Evolutionary conservation across 2,329 filamentous ascomycete species (phyloP).

Genomic region (Dactylonectria estremocensis): DNA sequence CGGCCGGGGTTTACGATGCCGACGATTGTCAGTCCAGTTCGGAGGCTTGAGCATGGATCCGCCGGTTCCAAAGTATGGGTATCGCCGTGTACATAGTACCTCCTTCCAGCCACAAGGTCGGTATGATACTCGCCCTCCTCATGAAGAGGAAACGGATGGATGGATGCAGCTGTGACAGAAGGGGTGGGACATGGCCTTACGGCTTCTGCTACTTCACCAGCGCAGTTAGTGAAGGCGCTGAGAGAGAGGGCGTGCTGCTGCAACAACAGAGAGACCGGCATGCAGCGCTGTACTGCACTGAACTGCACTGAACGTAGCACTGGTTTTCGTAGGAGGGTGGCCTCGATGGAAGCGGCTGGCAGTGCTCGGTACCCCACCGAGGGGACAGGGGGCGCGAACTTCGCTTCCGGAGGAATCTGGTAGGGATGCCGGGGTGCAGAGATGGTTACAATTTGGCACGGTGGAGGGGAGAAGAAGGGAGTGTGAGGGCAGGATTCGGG

Average conservation of each 20-base stretch:
- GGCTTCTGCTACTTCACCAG: not conserved
- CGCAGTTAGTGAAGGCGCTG: constrained; percentile 5
- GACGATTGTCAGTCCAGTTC: constrained; percentile 37
- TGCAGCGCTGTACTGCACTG: constrained; percentile 2
- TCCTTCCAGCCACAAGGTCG: not conserved
- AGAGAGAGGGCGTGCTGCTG: constrained; percentile 7
- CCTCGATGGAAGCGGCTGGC: constrained; percentile 38
- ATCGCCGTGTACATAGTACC: not conserved
- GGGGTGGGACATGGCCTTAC: not conserved
- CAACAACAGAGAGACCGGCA: not conserved
- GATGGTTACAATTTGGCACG: constrained; percentile 43
- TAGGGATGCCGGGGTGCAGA: constrained; percentile 36
- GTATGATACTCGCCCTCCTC: not conserved
- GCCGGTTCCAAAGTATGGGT: constrained; percentile 31
- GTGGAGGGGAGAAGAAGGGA: constrained; percentile 34
- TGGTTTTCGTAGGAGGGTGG: constrained; percentile 11
- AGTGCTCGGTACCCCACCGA: constrained; percentile 33
- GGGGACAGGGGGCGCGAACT: constrained; percentile 40
- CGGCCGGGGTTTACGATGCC: constrained; percentile 19
- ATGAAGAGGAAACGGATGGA: not conserved
- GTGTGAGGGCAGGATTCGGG: constrained; percentile 38
- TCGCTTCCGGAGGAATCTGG: constrained; percentile 44
- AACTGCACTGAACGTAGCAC: not conserved
- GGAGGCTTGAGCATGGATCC: constrained; percentile 38
- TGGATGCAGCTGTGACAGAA: constrained; percentile 12